These are phyloP conservation scores for Tulasnella calospora DNA, from an alignment of 768 basidiomycete species.

Conservation along the genomic window DNA sequence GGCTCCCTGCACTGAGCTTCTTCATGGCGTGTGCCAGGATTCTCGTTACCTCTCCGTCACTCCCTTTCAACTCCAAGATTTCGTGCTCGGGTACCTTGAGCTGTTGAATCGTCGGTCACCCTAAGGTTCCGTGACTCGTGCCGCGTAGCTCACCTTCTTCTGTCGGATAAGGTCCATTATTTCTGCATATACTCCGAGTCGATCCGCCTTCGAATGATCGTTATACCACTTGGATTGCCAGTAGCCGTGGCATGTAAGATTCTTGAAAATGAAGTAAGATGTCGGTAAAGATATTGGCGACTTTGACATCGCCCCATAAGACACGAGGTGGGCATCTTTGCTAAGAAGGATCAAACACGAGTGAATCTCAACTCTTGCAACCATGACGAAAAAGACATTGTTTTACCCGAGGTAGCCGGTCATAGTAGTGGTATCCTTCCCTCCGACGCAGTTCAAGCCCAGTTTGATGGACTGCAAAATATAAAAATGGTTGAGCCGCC, in stretches of 20 bases:
- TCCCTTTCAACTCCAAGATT: slow-evolving; percentile 52
- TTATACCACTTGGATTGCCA: slow-evolving; percentile 74
- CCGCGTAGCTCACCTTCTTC: slow-evolving; percentile 45
- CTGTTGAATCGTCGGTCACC: slow-evolving; percentile 38
- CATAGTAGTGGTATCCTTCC: slow-evolving; percentile 65
- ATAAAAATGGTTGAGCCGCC: neutral
- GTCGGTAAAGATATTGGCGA: slow-evolving; percentile 71
- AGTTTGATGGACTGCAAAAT: slow-evolving; percentile 41
- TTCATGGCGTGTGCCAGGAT: slow-evolving; percentile 39
- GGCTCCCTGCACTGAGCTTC: slow-evolving; percentile 38
- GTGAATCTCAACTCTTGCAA: neutral
- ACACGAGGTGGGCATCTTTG: slow-evolving; percentile 64
- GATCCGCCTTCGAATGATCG: slow-evolving; percentile 46
- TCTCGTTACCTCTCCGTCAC: slow-evolving; percentile 40
- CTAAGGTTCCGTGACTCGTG: neutral
- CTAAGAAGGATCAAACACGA: neutral
- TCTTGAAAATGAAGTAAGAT: slow-evolving; percentile 79
- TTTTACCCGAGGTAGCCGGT: slow-evolving; percentile 52
- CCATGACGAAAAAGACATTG: neutral
- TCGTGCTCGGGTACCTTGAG: slow-evolving; percentile 65
- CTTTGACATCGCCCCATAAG: slow-evolving; percentile 89
- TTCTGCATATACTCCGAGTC: slow-evolving; percentile 48
- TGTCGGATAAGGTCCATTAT: slow-evolving; percentile 52
- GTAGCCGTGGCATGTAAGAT: slow-evolving; percentile 68
- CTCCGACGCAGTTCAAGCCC: slow-evolving; percentile 58